phyloP scores from a whole-genome alignment of 805 yeast species.

The Ogataea corticis region DNA sequence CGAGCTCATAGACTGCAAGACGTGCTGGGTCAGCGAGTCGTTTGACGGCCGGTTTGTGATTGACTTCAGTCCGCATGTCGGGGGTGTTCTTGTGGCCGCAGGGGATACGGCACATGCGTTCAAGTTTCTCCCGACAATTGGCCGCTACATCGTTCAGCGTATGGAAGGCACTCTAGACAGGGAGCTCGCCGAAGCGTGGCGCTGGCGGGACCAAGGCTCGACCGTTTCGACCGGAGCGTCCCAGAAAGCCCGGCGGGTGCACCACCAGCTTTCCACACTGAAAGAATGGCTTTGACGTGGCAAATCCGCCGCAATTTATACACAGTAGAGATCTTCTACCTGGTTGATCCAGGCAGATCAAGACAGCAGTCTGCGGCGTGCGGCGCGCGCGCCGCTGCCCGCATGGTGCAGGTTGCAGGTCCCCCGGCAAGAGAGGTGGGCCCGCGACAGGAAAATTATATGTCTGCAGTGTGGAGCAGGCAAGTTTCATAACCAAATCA shows the following conservation, averaged over 20 bases:
- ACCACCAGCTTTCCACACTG: not conserved
- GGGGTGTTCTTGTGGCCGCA: slow-evolving; percentile 38
- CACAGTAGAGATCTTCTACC: not conserved
- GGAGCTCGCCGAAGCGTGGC: slow-evolving; percentile 31
- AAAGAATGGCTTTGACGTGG: not conserved
- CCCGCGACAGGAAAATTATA: too few species aligned
- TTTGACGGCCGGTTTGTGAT: slow-evolving; percentile 39
- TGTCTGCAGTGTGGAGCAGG: too few species aligned
- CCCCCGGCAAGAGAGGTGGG: too few species aligned
- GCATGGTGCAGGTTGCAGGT: too few species aligned
- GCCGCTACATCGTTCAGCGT: slow-evolving; percentile 38
- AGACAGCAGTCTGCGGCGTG: too few species aligned
- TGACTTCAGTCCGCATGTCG: slow-evolving; percentile 35
- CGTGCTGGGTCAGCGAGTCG: slow-evolving; percentile 41
- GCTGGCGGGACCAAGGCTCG: slow-evolving; percentile 28
- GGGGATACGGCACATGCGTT: slow-evolving; percentile 50
- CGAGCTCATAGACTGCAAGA: slow-evolving; percentile 31
- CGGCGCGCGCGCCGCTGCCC: too few species aligned
- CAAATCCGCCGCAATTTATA: too few species aligned
- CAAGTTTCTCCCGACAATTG: slow-evolving; percentile 46
- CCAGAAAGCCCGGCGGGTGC: not conserved
- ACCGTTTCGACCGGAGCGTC: not conserved
- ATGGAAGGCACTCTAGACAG: slow-evolving; percentile 30
- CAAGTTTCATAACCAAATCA: too few species aligned
- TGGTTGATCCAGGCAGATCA: slow-evolving; percentile 2